Conservation (phyloP, 805 yeast genomes). For the Cyberlindnera bimundalis region DNA sequence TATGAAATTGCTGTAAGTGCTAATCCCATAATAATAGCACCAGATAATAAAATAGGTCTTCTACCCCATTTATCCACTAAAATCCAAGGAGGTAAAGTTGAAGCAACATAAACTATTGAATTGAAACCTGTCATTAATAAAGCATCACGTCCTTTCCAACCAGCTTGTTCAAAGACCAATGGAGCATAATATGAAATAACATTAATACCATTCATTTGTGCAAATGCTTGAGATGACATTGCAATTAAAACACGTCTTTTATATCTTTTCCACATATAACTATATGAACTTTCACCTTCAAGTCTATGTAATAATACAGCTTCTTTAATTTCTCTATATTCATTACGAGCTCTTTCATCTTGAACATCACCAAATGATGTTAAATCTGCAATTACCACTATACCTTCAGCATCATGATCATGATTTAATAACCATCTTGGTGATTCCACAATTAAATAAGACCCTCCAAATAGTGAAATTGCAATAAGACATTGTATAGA, state of each 20-base stretch:
- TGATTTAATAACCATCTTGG: constrained; percentile 89
- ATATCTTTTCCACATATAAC: constrained; percentile 73
- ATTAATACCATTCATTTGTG: constrained; percentile 91
- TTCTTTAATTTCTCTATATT: constrained; percentile 79
- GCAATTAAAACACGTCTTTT: constrained; percentile 79
- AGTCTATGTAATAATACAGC: constrained; percentile 68
- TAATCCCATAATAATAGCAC: constrained; percentile 76
- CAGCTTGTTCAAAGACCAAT: constrained; percentile 89
- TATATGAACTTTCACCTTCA: constrained; percentile 76
- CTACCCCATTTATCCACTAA: constrained; percentile 91
- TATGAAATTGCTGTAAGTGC: constrained; percentile 64
- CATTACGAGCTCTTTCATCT: constrained; percentile 63
- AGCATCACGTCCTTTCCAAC: constrained; percentile 88
- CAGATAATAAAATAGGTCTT: constrained; percentile 74
- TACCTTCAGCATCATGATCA: constrained; percentile 77
- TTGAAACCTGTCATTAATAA: constrained; percentile 88
- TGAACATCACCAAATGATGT: constrained; percentile 76
- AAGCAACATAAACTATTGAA: constrained; percentile 51
- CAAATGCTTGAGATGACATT: constrained; percentile 87
- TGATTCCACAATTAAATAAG: constrained; percentile 77
- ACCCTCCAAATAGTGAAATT: constrained; percentile 61
- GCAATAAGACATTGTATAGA: constrained; percentile 77
- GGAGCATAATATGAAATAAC: constrained; percentile 93
- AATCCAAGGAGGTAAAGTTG: constrained; percentile 89
- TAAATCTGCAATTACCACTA: constrained; percentile 78